Conservation (phyloP, 169 alveolate genomes). For the Cryptosporidium meleagridis region DNA sequence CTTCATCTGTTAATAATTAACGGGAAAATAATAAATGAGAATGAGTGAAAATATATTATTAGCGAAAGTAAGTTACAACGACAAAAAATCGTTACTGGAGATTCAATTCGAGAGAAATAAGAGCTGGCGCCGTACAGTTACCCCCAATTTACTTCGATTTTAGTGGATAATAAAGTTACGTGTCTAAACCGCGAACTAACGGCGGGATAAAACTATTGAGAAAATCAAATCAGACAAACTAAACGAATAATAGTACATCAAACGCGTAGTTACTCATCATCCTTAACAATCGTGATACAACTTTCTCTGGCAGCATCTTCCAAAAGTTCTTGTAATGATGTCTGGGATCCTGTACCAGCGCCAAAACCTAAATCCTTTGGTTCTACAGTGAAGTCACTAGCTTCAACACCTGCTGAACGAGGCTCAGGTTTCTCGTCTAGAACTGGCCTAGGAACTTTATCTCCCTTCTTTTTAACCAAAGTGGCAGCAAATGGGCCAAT, state of each 20-base stretch:
- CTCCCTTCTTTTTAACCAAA: not conserved
- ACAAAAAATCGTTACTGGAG: not conserved
- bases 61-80: not conserved
- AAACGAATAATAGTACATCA: not conserved
- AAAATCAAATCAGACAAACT: not conserved
- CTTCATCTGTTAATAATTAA: not conserved
- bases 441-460: not conserved
- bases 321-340: not conserved
- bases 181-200: constrained; percentile 2
- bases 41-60: not conserved
- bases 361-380: not conserved
- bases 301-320: not conserved
- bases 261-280: not conserved
- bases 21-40: not conserved
- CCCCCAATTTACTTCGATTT: not conserved
- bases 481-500: constrained; percentile 41
- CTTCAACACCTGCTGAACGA: not conserved
- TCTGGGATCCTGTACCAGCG: not conserved
- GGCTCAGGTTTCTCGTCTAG: not conserved
- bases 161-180: constrained; percentile 48
- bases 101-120: not conserved
- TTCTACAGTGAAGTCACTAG: not conserved
- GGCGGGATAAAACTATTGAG: not conserved
- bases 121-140: not conserved
- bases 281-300: not conserved